Evolutionary conservation across 176 grass and related monocot species (phyloP).

Genomic region (Aegilops tauschii): DNA sequence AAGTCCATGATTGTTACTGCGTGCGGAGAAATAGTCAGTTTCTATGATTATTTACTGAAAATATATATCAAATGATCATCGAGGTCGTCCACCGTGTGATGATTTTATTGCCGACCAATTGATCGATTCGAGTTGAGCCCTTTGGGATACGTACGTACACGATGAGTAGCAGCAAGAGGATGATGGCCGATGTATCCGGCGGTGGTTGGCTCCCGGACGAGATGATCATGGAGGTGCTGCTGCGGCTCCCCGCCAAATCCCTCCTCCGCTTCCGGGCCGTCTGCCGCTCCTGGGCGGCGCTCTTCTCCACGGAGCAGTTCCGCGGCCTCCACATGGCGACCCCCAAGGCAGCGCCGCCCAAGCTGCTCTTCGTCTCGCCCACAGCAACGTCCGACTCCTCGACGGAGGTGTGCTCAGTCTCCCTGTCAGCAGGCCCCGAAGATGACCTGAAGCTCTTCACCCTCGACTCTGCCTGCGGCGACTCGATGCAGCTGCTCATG

Average conservation of each 20-base stretch:
- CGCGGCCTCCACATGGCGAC: not conserved
- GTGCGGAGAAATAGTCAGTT: no score
- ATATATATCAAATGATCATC: no score
- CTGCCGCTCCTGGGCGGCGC: slow-evolving; percentile 2
- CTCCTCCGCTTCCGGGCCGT: slow-evolving; percentile 16
- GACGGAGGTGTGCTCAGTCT: not conserved
- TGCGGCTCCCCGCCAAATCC: slow-evolving; percentile 9
- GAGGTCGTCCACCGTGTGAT: no score
- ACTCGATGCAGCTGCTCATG: not conserved
- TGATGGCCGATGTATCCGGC: not conserved
- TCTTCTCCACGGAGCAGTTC: not conserved
- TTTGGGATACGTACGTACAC: no score
- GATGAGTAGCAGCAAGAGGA: not conserved
- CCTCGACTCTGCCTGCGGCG: not conserved
- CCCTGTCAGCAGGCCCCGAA: not conserved
- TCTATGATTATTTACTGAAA: no score
- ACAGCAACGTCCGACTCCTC: not conserved
- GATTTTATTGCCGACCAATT: no score
- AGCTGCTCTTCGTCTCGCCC: not conserved
- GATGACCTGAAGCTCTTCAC: not conserved
- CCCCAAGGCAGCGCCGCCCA: not conserved
- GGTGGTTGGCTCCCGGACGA: not conserved
- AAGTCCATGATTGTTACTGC: no score
- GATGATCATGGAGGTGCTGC: slow-evolving; percentile 13
- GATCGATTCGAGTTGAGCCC: not conserved